Base-by-base conservation (phyloP, 2,329 filamentous ascomycete species). In the Ceratocystis huliohia region DNA sequence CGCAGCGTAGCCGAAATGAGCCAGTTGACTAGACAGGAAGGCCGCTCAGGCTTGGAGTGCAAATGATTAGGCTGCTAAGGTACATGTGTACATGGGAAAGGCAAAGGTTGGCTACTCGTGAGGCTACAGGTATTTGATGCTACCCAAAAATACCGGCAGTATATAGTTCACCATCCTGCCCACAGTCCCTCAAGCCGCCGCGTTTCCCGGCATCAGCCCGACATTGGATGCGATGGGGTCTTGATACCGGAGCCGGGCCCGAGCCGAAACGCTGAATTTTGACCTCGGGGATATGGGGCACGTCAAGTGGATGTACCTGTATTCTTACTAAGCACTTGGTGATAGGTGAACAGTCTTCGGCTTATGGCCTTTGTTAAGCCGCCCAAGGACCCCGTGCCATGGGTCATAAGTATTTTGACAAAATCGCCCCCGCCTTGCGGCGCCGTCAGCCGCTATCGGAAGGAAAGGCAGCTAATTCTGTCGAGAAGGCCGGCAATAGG, bases 361-460 rank as follows among this genome's bases (percentile, higher is more conserved):
- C 56, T 59, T 59, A 59, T 59, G 5, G 28, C 8, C 13, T 17
- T 30, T 22, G 13, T 37, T 59, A 33, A 59, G 56, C 56, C 56
- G 56, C 56, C 22, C 56, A 33, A 37, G 6, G 5, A 20, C 56
- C 56, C 56, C 56, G 28, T 15, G 10, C 15, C 6, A 8, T 17
- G 28, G 56, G 56, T 7, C 28, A 59, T 59, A 59, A 59, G 56
- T 59, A 30, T 59, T 5, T 10, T 25, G 8, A 30, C 56, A 37
- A 1, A 59, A 20, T 8, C 20, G 28, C 56, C 56, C 56, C 56
- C 28, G 28, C 28, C 53, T 30, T 28, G 22, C 56, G 15, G 48
- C 25, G 17, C 56, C 20, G 25, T 46, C 28, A 63, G 65, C 65
- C 65, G 65, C 65, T 66, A 66, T 66, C 65, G 65, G 65, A 66